Evolutionary conservation across 371 early-diverging fungal species (phyloP).

Genomic region (Syncephalastrum sp.): DNA sequence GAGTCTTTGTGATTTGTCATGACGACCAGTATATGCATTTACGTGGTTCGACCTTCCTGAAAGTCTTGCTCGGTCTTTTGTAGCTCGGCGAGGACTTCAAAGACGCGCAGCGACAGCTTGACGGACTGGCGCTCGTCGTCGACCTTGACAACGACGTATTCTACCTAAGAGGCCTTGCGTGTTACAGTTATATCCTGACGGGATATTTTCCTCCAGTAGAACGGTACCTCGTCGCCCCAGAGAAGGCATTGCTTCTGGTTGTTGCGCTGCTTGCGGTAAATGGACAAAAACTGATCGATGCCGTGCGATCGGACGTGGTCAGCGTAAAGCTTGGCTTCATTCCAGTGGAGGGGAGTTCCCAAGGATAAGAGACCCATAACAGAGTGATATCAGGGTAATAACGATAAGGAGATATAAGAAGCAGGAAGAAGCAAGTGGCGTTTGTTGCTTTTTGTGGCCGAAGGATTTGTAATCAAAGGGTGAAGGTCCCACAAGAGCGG

Average conservation of each 20-base stretch:
- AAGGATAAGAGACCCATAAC: conserved; percentile 92
- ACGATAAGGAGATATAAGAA: conserved; percentile 7
- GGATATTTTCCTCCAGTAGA: neutral
- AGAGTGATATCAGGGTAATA: neutral
- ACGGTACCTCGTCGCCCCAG: conserved; percentile 96
- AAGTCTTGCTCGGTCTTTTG: conserved; percentile 73
- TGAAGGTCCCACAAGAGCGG: conserved; percentile 5
- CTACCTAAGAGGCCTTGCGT: conserved; percentile 60
- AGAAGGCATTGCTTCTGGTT: conserved; percentile 74
- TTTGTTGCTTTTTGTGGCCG: neutral
- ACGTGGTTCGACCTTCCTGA: conserved; percentile 33
- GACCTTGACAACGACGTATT: conserved; percentile 86
- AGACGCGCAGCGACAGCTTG: conserved; percentile 78
- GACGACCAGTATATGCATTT: conserved; percentile 10
- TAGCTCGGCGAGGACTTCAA: conserved; percentile 79
- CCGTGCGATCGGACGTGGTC: conserved; percentile 91
- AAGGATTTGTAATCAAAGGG: conserved; percentile 11
- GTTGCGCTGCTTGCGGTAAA: conserved; percentile 80
- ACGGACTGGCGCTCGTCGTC: conserved; percentile 75
- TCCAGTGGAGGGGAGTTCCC: conserved; percentile 96
- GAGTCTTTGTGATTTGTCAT: neutral
- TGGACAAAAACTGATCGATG: conserved; percentile 90
- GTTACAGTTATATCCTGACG: neutral
- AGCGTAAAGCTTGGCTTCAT: conserved; percentile 82
- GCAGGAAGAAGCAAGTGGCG: neutral